Evolutionary conservation across 371 early-diverging fungal species (phyloP).

Genomic region (Dichotomocladium elegans): DNA sequence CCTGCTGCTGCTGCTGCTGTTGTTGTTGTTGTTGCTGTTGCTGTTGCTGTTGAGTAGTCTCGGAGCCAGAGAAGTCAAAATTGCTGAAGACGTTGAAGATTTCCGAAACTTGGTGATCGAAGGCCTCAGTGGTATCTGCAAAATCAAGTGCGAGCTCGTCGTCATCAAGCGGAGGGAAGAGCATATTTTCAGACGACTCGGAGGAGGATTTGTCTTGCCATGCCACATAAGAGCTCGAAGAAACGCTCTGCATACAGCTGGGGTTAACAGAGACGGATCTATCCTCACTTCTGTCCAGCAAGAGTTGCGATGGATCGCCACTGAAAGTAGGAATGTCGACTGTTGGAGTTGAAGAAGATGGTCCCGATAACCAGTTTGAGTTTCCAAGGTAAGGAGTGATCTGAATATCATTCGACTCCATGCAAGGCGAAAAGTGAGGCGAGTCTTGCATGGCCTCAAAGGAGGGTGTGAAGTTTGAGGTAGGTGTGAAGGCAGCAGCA

Average conservation of each 20-base stretch:
- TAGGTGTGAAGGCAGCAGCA: conserved; percentile 28
- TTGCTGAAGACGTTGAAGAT: too few relatives aligned
- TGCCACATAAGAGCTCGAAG: neutral
- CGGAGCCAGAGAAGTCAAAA: neutral
- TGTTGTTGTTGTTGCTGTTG: neutral
- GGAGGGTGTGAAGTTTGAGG: conserved; percentile 28
- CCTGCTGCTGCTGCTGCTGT: neutral
- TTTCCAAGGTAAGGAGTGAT: conserved; percentile 21
- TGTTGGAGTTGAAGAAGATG: neutral
- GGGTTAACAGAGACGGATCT: neutral
- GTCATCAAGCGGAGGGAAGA: conserved; percentile 34
- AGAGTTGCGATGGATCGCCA: conserved; percentile 16
- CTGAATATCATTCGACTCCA: conserved; percentile 17
- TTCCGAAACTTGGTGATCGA: too few relatives aligned
- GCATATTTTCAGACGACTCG: conserved; percentile 15
- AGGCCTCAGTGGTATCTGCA: conserved; percentile 1
- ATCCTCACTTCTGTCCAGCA: conserved; percentile 12
- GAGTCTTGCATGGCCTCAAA: conserved; percentile 17
- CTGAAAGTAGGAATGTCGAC: neutral
- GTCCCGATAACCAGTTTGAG: conserved; percentile 9
- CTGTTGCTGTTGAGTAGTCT: neutral
- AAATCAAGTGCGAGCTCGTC: conserved; percentile 5
- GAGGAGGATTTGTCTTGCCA: conserved; percentile 7
- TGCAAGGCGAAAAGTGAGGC: conserved; percentile 21
- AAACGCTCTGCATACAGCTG: too few relatives aligned